phyloP scores from a whole-genome alignment of 2,329 filamentous ascomycete species.

The Colletotrichum godetiae region DNA sequence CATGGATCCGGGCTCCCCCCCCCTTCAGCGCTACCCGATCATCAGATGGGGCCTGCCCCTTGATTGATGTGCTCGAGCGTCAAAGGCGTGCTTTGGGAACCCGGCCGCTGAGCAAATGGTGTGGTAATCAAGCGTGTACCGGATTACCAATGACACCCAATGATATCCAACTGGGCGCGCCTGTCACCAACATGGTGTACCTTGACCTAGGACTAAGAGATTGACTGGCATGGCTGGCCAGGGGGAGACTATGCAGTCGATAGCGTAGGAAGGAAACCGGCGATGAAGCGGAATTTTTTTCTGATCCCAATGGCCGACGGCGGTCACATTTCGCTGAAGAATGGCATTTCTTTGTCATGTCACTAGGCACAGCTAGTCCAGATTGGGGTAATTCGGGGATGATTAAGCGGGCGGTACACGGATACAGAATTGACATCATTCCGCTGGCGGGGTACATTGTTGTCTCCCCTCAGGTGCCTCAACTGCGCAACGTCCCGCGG shows the following conservation, averaged over 20 bases:
- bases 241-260: background rate
- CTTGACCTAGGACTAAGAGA: too few relatives aligned
- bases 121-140: slow-evolving; percentile 23
- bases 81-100: background rate
- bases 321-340: slow-evolving; percentile 7
- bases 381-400: background rate
- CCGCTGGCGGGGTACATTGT: slow-evolving; percentile 14
- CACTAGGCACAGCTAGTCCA: background rate
- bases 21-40: slow-evolving; percentile 12
- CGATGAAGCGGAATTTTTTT: background rate
- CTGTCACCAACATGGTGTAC: background rate
- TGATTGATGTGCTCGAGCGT: background rate
- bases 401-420: slow-evolving; percentile 6
- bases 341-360: background rate
- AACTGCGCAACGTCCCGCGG: background rate
- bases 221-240: background rate
- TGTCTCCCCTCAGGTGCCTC: too few relatives aligned
- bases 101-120: slow-evolving; percentile 31
- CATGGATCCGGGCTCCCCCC: background rate
- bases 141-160: slow-evolving; percentile 20
- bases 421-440: slow-evolving; percentile 10
- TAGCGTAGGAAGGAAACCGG: background rate
- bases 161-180: background rate
- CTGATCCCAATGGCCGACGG: background rate
- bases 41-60: slow-evolving; percentile 47